Percentiles rank a stretch among this genome's conserved stretches.
These are phyloP conservation scores for Ascosphaera apis DNA, from an alignment of 2,329 filamentous ascomycete species.

Conservation along the genomic window DNA sequence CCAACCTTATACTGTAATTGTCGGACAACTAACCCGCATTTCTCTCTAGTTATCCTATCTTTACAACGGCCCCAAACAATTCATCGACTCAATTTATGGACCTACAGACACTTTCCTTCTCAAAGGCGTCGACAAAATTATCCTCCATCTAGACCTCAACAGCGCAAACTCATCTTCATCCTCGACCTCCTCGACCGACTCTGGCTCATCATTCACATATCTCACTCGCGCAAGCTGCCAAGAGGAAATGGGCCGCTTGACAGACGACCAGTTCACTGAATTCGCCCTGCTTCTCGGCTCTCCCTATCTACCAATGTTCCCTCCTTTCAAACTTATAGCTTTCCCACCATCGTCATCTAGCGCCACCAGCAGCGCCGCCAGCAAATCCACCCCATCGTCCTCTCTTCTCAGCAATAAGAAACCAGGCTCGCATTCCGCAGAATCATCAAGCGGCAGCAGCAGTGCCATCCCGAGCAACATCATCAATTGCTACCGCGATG, in stretches of 20 bases:
- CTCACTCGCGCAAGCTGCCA: slow-evolving; percentile 46
- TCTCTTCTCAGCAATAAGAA: no score
- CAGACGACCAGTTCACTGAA: slow-evolving; percentile 57
- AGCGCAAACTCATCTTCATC: no score
- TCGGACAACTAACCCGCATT: slow-evolving; percentile 2
- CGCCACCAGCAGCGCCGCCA: no score
- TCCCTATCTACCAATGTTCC: slow-evolving; percentile 56
- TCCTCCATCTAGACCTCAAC: slow-evolving; percentile 33
- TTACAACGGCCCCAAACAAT: slow-evolving; percentile 43
- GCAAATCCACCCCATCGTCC: no score
- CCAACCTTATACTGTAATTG: background rate
- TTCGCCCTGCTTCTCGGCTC: slow-evolving; percentile 65
- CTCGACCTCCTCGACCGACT: no score
- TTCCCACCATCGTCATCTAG: no score
- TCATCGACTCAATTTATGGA: slow-evolving; percentile 54
- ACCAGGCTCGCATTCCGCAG: no score
- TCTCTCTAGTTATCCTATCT: slow-evolving; percentile 43
- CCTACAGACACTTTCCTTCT: slow-evolving; percentile 71
- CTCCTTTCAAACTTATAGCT: slow-evolving; percentile 43
- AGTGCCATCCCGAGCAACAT: no score
- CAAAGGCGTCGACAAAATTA: slow-evolving; percentile 52
- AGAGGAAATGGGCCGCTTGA: slow-evolving; percentile 38
- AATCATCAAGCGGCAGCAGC: no score
- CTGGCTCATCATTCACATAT: slow-evolving; percentile 39
- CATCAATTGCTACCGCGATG: no score